Evolutionary conservation across 2,329 filamentous ascomycete species (phyloP).

Genomic region (Diaporthe australafricana): DNA sequence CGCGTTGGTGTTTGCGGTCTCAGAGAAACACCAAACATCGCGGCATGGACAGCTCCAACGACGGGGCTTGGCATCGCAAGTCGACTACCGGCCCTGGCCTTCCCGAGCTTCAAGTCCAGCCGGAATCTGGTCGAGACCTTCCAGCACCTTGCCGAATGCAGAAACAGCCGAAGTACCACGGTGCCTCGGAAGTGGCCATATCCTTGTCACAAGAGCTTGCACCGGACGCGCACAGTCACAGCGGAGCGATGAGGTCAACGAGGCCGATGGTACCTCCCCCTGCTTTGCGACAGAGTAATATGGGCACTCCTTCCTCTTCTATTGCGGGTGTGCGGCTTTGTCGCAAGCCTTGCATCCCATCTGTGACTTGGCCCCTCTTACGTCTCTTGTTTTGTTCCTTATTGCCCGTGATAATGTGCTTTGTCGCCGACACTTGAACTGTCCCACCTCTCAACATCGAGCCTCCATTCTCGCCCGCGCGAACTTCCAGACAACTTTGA

Average conservation of each 20-base stretch:
- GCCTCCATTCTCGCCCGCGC: not conserved
- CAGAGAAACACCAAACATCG: slow-evolving; percentile 7
- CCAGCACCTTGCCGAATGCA: slow-evolving; percentile 29
- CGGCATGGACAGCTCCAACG: slow-evolving; percentile 10
- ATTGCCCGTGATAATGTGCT: slow-evolving; percentile 28
- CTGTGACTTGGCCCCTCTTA: not conserved
- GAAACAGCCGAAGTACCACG: slow-evolving; percentile 21
- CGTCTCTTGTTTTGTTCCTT: not conserved
- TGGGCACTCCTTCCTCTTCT: slow-evolving; percentile 15
- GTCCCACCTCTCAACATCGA: not conserved
- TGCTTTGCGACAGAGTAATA: slow-evolving; percentile 24
- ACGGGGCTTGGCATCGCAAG: slow-evolving; percentile 25
- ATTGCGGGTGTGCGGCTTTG: slow-evolving; percentile 13
- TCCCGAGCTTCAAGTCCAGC: slow-evolving; percentile 24
- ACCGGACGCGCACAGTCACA: slow-evolving; percentile 23
- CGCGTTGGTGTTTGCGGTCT: not conserved
- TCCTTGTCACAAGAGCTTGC: slow-evolving; percentile 28
- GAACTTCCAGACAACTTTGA: not conserved
- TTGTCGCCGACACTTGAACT: slow-evolving; percentile 9
- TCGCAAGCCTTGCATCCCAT: slow-evolving; percentile 9
- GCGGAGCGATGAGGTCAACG: slow-evolving; percentile 27
- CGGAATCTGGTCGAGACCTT: slow-evolving; percentile 23
- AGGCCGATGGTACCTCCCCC: slow-evolving; percentile 26
- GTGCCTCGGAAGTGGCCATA: slow-evolving; percentile 16
- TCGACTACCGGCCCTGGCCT: slow-evolving; percentile 27